Evolutionary conservation across 371 early-diverging fungal species (phyloP), one percentile per base, ranked within the genome.

Genomic region (Nematocida major): DNA sequence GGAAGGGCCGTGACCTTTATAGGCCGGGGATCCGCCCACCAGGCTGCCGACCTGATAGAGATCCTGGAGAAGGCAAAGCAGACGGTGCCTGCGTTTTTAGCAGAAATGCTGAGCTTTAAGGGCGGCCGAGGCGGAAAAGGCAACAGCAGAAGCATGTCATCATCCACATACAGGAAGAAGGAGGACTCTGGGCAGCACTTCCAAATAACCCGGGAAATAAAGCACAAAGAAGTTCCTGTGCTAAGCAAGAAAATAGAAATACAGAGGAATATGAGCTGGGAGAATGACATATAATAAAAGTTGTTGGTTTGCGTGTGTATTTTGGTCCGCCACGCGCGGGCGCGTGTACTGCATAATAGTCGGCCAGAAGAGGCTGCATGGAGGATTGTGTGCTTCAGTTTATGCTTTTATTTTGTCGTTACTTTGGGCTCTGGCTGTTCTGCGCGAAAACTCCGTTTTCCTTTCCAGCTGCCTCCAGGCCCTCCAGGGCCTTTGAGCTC

Each of bases 1-100:
- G 98, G 98, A 67, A 87, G 89, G 18, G 92, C 96, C 0, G 87
- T 95, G 36, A 91, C 96, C 11, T 96, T 97, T 81, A 80, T 97
- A 68, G 81, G 88, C 5, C 81, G 80, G 20, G 86, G 86, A n/a
- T 93, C 95, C 81, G 93, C 91, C 53, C 86, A 90, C 36, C 94
- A 90, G 83, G 93, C 95, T 3, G 88, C 88, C 69, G 94, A 93
- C 85, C 85, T 96, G 67, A 93, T 94, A 82, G 91, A 93, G 67
- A 84, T 95, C 51, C 83, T 96, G 40, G 84, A 85, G 32, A 95
- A 95, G 82, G 94, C 94, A 43, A 91, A 92, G 80, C 94, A 95
- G 78, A 83, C 88, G 0, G 89, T 95, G 5, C 96, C 95, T 11
- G 90, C 90, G 0, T 89, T 92, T 67, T 65, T 83, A 13, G 24